phyloP scores from a whole-genome alignment of 1,284 basidiomycete species.

The Dichomitus squalens region DNA sequence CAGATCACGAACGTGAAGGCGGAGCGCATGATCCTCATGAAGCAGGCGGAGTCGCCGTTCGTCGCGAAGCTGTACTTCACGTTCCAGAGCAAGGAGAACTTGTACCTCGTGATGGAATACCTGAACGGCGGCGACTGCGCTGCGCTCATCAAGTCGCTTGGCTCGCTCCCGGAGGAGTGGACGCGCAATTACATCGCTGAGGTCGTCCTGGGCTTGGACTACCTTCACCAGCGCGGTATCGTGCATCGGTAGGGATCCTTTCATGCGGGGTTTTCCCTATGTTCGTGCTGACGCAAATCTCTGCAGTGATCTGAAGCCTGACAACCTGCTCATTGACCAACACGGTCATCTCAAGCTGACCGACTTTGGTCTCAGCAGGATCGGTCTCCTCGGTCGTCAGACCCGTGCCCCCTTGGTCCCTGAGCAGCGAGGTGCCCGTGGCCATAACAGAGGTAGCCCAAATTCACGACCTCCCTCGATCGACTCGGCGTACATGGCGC shows the following conservation, averaged over 20 bases:
- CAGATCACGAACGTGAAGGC: constrained; percentile 99
- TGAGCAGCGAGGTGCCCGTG: constrained; percentile 44
- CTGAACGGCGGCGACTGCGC: constrained; percentile 97
- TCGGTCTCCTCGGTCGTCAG: constrained; percentile 96
- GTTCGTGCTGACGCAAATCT: not conserved
- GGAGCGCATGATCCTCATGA: constrained; percentile 99
- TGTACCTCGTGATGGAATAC: constrained; percentile 99
- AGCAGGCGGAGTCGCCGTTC: constrained; percentile 98
- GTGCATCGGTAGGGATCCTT: constrained; percentile 88
- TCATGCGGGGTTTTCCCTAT: not conserved
- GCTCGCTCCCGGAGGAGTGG: constrained; percentile 94
- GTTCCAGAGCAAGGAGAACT: constrained; percentile 98
- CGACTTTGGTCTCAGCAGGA: constrained; percentile 96
- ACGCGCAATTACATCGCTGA: constrained; percentile 96
- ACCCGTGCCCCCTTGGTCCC: constrained; percentile 74
- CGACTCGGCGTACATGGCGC: constrained; percentile 79
- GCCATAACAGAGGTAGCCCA: constrained; percentile 63
- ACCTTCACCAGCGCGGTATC: constrained; percentile 91
- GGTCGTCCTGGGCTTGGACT: constrained; percentile 93
- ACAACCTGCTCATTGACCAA: constrained; percentile 95
- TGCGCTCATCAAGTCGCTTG: constrained; percentile 94
- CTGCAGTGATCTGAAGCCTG: constrained; percentile 93
- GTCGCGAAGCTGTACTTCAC: constrained; percentile 99
- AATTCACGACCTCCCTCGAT: constrained; percentile 79
- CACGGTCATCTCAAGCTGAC: constrained; percentile 97